A percentile compares a stretch with the other conserved stretches of the same genome.
These are phyloP conservation scores for Malus hybrid DNA, from an alignment of 331 rosid species.

Conservation along the genomic window DNA sequence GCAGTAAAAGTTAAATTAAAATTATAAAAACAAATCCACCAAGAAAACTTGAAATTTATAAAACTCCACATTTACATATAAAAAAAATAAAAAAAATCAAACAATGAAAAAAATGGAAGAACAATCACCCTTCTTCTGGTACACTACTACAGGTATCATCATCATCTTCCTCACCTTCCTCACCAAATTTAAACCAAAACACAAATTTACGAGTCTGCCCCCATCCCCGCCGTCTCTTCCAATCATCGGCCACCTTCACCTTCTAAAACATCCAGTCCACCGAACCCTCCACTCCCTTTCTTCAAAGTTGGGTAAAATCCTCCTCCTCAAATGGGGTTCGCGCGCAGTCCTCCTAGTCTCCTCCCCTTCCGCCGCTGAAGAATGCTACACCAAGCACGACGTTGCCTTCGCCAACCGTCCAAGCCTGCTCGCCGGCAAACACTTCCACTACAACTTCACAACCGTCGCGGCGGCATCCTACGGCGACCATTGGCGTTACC, in stretches of 20 bases:
- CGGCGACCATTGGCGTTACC: slow-evolving; percentile 13
- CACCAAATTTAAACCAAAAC: not conserved
- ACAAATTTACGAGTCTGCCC: not conserved
- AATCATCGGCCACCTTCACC: slow-evolving; percentile 23
- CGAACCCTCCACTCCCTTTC: slow-evolving; percentile 14
- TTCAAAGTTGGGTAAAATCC: not conserved
- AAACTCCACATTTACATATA: too few species aligned
- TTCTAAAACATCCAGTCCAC: slow-evolving; percentile 18
- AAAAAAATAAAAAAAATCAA: too few species aligned
- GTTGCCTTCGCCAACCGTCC: slow-evolving; percentile 23
- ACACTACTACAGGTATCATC: not conserved
- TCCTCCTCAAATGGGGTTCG: slow-evolving; percentile 9
- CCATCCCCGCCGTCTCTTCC: slow-evolving; percentile 19
- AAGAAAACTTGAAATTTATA: too few species aligned
- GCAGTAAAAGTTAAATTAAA: too few species aligned
- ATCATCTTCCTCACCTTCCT: not conserved
- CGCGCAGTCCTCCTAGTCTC: slow-evolving; percentile 16
- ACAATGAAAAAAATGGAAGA: too few species aligned
- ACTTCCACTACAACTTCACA: slow-evolving; percentile 17
- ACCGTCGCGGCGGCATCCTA: not conserved
- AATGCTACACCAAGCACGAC: slow-evolving; percentile 15
- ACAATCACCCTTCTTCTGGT: too few species aligned
- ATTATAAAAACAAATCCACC: too few species aligned
- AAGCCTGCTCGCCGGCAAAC: not conserved
- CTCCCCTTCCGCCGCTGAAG: slow-evolving; percentile 18